A percentile compares a stretch with the other conserved stretches of the same genome.
Evolutionary conservation across 2,329 filamentous ascomycete species (phyloP).

Genomic region (Diaporthe velutina): DNA sequence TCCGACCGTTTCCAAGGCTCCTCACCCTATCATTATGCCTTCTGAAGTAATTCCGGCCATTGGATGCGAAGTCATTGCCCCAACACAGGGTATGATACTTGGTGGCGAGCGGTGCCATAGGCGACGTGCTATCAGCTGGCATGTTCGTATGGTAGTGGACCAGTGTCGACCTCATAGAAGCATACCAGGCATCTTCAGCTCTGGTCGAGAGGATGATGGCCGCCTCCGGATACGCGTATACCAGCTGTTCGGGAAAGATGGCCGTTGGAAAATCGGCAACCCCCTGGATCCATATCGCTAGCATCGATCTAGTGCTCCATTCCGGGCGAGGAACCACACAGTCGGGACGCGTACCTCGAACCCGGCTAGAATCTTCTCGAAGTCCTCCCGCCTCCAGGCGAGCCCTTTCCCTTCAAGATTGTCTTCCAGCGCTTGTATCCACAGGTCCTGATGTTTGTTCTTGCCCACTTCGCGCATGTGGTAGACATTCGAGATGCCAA

Average conservation of each 20-base stretch:
- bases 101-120: slow-evolving; percentile 44
- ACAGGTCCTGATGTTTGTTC: slow-evolving; percentile 49
- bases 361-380: slow-evolving; percentile 51
- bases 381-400: slow-evolving; percentile 45
- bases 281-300: slow-evolving; percentile 33
- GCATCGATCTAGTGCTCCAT: not conserved
- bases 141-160: slow-evolving; percentile 42
- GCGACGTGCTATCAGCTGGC: slow-evolving; percentile 38
- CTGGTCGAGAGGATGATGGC: slow-evolving; percentile 71
- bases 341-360: slow-evolving; percentile 43
- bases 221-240: slow-evolving; percentile 72
- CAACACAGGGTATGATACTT: slow-evolving; percentile 48
- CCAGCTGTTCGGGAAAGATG: slow-evolving; percentile 68
- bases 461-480: slow-evolving; percentile 51
- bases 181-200: slow-evolving; percentile 70
- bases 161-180: slow-evolving; percentile 53
- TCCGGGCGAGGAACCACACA: not conserved
- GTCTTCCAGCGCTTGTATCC: slow-evolving; percentile 50
- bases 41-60: slow-evolving; percentile 44
- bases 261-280: slow-evolving; percentile 49
- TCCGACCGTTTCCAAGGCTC: slow-evolving; percentile 36
- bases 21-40: slow-evolving; percentile 45
- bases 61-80: slow-evolving; percentile 45
- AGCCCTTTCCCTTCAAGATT: slow-evolving; percentile 46
- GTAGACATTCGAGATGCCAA: slow-evolving; percentile 50